phyloP scores from a whole-genome alignment of 108 stramenopile genomes.

The Nitzschia palea region DNA sequence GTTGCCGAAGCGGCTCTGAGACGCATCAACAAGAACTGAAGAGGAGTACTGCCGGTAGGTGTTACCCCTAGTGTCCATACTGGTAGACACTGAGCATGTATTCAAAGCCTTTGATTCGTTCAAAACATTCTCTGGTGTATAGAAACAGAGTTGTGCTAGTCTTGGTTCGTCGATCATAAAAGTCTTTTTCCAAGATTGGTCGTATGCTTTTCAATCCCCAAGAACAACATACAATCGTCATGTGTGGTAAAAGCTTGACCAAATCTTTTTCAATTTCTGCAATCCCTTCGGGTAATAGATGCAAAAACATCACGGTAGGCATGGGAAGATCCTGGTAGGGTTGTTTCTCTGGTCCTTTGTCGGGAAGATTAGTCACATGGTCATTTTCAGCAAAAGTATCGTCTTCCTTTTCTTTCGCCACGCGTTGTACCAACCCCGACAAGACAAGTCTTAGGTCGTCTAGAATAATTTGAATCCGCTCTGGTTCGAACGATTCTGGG shows the following conservation, averaged over 20 bases:
- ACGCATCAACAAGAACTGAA: not conserved
- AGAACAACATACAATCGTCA: conserved; percentile 22
- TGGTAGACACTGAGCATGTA: conserved; percentile 15
- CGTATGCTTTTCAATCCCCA: conserved; percentile 22
- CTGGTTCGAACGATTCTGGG: not conserved
- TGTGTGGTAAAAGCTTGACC: conserved; percentile 8
- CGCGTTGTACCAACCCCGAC: conserved; percentile 6
- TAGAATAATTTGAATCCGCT: conserved; percentile 7
- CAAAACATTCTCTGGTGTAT: conserved; percentile 15
- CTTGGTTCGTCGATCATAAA: not conserved
- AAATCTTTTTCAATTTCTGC: conserved; percentile 12
- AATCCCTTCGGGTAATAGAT: conserved; percentile 31
- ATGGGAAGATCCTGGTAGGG: conserved; percentile 5
- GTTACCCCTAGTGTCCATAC: conserved; percentile 4
- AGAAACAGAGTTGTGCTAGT: conserved; percentile 7
- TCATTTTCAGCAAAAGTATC: too few relatives aligned
- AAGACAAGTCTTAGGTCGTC: conserved; percentile 28
- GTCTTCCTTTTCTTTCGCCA: not conserved
- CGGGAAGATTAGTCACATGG: too few relatives aligned
- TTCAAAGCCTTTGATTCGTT: conserved; percentile 10
- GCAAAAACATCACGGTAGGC: conserved; percentile 24
- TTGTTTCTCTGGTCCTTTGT: not conserved
- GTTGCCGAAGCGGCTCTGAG: not conserved
- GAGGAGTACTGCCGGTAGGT: not conserved
- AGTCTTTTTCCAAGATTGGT: not conserved